phyloP scores from a whole-genome alignment of 306 rosid genomes.

The Luffa aegyptiaca region DNA sequence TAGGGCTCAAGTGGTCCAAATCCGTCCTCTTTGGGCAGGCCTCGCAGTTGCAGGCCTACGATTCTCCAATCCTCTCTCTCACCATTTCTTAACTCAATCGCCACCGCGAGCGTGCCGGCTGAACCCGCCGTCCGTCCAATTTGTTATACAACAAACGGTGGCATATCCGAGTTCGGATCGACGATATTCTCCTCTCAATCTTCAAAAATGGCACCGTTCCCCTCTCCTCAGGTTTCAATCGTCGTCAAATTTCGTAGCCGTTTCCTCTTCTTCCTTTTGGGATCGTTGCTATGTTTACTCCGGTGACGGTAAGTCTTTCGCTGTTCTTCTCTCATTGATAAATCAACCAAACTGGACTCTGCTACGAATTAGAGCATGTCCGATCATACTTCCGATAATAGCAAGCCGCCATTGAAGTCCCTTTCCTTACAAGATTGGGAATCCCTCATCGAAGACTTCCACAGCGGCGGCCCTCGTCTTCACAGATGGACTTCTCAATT shows the following conservation, averaged over 20 bases:
- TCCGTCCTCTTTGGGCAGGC: neutral
- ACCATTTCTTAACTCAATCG: neutral
- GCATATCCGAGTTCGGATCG: neutral
- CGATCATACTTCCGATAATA: constrained; percentile 27
- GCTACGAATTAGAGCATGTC: constrained; percentile 20
- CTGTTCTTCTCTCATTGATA: neutral
- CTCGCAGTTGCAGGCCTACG: neutral
- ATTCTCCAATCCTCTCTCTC: neutral
- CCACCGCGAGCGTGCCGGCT: neutral
- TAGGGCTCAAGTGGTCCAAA: neutral
- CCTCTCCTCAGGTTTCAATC: neutral
- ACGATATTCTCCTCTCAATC: neutral
- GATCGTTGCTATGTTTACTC: neutral
- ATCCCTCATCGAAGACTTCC: constrained; percentile 70
- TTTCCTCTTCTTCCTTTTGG: neutral
- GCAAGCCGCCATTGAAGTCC: constrained; percentile 34
- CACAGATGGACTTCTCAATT: constrained; percentile 39
- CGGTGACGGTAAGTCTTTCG: neutral
- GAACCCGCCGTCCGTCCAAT: neutral
- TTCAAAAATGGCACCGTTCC: neutral
- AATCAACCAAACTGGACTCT: neutral
- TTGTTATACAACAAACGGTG: neutral
- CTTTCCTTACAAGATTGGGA: constrained; percentile 77
- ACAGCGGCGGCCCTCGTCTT: constrained; percentile 43
- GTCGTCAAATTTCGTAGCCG: neutral